Evolutionary conservation across 2,329 filamentous ascomycete genomes (phyloP).

Genomic region (Proliferodiscus dingleyae): DNA sequence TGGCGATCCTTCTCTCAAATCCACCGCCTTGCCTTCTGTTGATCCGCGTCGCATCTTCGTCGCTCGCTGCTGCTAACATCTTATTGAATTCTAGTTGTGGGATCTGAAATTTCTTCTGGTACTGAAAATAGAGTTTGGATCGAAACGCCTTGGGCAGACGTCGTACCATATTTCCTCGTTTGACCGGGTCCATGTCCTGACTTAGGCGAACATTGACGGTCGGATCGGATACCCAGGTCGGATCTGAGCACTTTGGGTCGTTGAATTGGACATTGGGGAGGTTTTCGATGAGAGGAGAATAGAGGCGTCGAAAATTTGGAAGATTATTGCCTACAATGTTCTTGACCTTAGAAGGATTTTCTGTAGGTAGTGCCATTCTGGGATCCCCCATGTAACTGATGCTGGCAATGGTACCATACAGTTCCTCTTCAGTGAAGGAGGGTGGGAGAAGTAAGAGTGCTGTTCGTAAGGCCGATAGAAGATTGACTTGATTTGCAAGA

Average conservation of each 20-base stretch:
- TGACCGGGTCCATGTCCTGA: constrained; percentile 90
- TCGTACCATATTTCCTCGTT: constrained; percentile 93
- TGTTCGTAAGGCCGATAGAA: constrained; percentile 85
- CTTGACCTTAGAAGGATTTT: constrained; percentile 85
- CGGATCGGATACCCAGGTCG: constrained; percentile 60
- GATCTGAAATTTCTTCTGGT: constrained; percentile 85
- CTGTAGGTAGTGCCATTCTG: constrained; percentile 86
- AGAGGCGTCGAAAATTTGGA: constrained; percentile 84
- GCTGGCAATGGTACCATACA: constrained; percentile 87
- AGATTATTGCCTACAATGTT: constrained; percentile 95
- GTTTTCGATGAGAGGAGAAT: constrained; percentile 82
- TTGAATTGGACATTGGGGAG: constrained; percentile 82
- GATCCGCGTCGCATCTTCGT: constrained; percentile 65
- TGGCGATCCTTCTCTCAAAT: constrained; percentile 82
- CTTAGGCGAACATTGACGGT: constrained; percentile 62
- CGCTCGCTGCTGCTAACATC: constrained; percentile 73
- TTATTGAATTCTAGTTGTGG: constrained; percentile 76
- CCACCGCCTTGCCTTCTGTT: constrained; percentile 71
- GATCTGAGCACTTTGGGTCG: constrained; percentile 53
- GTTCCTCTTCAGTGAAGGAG: constrained; percentile 76
- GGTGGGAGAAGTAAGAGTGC: constrained; percentile 81
- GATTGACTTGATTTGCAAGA: constrained; percentile 91
- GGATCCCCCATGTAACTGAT: constrained; percentile 94
- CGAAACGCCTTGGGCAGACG: constrained; percentile 83
- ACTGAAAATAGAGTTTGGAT: constrained; percentile 87